Evolutionary conservation across 768 basidiomycete species (phyloP), one percentile per base, ranked within the genome.

Genomic region (Boletus vermiculosoides): DNA sequence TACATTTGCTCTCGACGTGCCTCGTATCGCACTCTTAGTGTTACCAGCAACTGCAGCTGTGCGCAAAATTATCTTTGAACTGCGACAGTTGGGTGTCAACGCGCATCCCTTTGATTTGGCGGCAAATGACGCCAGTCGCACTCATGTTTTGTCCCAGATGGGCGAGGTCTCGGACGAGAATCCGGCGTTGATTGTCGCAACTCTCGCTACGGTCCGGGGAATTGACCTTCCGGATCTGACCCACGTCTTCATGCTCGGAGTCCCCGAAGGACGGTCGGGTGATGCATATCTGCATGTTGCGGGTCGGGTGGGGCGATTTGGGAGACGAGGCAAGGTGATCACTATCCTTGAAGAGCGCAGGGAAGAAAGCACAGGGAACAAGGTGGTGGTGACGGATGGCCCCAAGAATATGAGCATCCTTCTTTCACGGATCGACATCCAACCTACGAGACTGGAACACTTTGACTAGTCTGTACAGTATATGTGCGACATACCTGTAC

Each of bases 251-350:
- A 74, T 90, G 49, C 71, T 87, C 45, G 88, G 88, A 5, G 72
- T 87, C 3, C 80, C 83, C 7, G 79, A 81, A 56, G 79, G 76
- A 31, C 73, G 70, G 61, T 71, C 73, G 12, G 80, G 82, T 39
- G 86, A 87, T 61, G 77, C 76, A 40, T 92, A 92, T 67, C 57
- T 85, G 61, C 90, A 92, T 63, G 73, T 85, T 41, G 83, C 86
- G 6, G 90, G 90, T 15, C 83, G 90, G 13, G 87, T 86, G n/a
- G 88, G 89, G 22, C 79, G 89, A 56, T 87, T 88, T 67, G 85
- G 86, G 45, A 71, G 80, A 42, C 72, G 70, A 22, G 89, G 89
- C 16, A 86, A 82, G 71, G 87, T 90, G 50, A 75, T 92, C 55
- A 83, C 78, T 28, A 74, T 90, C 39, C 69, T 91, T 36, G 79